phyloP scores from a whole-genome alignment of 129 eudicot species.

The Centella asiatica region DNA sequence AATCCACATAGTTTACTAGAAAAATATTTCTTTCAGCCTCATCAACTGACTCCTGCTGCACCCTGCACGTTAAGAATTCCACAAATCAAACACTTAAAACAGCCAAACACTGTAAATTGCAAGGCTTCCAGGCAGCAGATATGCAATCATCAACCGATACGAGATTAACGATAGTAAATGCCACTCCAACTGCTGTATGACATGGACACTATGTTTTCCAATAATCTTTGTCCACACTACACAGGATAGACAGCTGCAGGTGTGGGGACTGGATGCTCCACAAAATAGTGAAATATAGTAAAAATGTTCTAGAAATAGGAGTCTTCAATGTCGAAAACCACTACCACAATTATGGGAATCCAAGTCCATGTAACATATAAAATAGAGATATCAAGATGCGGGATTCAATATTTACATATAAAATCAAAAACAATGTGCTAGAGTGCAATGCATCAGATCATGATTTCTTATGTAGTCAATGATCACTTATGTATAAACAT shows the following conservation, averaged over 20 bases:
- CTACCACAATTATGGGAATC: no score
- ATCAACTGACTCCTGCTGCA: constrained; percentile 96
- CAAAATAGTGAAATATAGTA: no score
- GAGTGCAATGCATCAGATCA: neutral
- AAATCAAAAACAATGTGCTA: neutral
- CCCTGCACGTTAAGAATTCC: constrained; percentile 35
- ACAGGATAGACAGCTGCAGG: no score
- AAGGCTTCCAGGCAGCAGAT: neutral
- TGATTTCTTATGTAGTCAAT: no score
- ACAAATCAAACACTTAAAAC: neutral
- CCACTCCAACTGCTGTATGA: no score
- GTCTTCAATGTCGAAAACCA: no score
- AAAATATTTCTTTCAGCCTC: constrained; percentile 93
- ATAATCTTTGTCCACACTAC: no score
- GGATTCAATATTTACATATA: neutral
- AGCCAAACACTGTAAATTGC: neutral
- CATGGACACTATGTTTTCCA: no score
- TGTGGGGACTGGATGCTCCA: no score
- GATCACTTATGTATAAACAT: neutral
- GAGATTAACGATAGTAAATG: neutral
- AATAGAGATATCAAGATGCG: neutral
- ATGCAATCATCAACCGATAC: neutral
- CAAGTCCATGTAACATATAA: no score
- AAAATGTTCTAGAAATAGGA: no score
- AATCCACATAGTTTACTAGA: constrained; percentile 89